Base-by-base conservation (phyloP, 1,139 yeast species). In the Wickerhamiella infanticola region DNA sequence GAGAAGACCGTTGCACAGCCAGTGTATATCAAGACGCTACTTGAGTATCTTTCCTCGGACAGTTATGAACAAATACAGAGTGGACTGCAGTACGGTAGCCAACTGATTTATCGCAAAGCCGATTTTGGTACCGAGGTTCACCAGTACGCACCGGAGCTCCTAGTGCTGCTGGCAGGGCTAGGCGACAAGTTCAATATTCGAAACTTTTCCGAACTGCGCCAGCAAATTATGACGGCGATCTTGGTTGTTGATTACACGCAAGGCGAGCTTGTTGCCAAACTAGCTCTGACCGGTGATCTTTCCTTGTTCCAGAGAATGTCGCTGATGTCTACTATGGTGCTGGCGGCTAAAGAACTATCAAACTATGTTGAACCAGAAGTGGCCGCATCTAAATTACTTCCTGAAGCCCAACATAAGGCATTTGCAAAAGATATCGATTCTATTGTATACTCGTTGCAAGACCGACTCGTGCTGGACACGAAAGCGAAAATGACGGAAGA, bases 301-400 rank as follows among this genome's bases (percentile, higher is more conserved):
- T 78, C 85, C 0, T 63, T 81, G 23, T 80, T 76, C 51, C 79
- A 75, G 50, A 60, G 88, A 41, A 65, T 79, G 57, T 60, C 68
- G 46, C 65, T 79, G 24, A 59, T 81, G 31, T 69, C 81, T 1
- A 64, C 77, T 0, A 57, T 79, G 13, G 74, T 81, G 0, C 60
- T 79, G 37, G 73, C 79, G 3, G 73, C 75, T 1, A 48, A 53
- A 24, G 78, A 75, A 51, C 63, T 78, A 13, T 63, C 74, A 1
- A 79, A 73, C 51, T 65, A 51, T 25, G 40, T 29, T 18, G 35
- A 40, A 3, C 41, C 39, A 4, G 41, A 39, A 6, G 43, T 36
- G n/a, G 40, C 44, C 2, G 37, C 26, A 63, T 59, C 75, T 0
- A 69, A 71, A 48, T 57, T 53, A 49, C 64, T 79, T 24, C 81